Conservation (phyloP, 1,139 yeast species). For the Yamadazyma jaroonii region DNA sequence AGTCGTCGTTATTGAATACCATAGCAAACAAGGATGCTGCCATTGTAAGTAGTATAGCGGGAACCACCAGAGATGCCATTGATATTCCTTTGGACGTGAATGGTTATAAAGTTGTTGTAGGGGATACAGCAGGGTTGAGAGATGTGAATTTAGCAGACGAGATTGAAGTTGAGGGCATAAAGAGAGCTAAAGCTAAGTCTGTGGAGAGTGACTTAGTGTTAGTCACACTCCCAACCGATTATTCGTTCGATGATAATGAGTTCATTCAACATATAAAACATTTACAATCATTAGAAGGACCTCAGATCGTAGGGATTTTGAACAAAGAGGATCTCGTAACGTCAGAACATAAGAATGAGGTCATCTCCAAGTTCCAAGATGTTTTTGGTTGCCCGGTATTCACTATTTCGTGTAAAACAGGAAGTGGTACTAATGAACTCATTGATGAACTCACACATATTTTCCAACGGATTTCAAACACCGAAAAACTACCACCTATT, state of each 20-base stretch:
- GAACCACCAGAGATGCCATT: slow-evolving; percentile 89
- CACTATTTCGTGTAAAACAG: slow-evolving; percentile 62
- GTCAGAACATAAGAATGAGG: slow-evolving; percentile 12
- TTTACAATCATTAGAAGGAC: slow-evolving; percentile 17
- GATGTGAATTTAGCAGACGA: slow-evolving; percentile 42
- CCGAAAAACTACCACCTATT: slow-evolving; percentile 57
- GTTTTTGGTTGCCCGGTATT: slow-evolving; percentile 21
- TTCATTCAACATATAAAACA: slow-evolving; percentile 33
- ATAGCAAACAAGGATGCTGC: slow-evolving; percentile 82
- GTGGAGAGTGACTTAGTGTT: slow-evolving; percentile 59
- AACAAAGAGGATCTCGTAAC: slow-evolving; percentile 61
- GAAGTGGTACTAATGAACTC: slow-evolving; percentile 54
- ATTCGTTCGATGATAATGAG: slow-evolving; percentile 12
- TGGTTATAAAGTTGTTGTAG: slow-evolving; percentile 80
- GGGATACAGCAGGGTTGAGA: slow-evolving; percentile 94
- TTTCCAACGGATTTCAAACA: slow-evolving; percentile 50
- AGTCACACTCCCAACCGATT: slow-evolving; percentile 45
- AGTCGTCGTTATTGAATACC: slow-evolving; percentile 75
- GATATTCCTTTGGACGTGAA: slow-evolving; percentile 78
- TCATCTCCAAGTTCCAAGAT: slow-evolving; percentile 1
- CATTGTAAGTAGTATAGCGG: slow-evolving; percentile 88
- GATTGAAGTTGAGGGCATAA: slow-evolving; percentile 83
- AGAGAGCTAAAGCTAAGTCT: slow-evolving; percentile 64
- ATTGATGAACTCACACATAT: slow-evolving; percentile 25
- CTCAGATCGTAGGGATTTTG: slow-evolving; percentile 43